These are phyloP conservation scores for Pleurotus cornucopiae DNA, from an alignment of 768 basidiomycete species.

Conservation along the genomic window DNA sequence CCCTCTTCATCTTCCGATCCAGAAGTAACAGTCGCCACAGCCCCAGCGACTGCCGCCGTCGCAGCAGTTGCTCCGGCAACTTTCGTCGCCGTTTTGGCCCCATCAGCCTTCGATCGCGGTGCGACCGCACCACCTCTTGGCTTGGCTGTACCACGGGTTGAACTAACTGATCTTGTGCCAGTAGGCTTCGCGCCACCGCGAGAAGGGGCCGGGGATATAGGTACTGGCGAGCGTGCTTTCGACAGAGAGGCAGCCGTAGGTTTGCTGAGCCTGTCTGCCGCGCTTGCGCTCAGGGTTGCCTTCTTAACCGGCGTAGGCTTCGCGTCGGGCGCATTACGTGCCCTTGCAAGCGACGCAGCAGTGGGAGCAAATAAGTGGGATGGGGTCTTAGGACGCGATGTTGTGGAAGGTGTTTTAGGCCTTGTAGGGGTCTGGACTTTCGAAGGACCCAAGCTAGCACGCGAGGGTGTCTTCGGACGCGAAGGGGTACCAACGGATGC, in stretches of 20 bases:
- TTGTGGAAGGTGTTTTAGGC: constrained; percentile 29
- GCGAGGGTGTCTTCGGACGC: constrained; percentile 12
- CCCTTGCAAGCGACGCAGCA: constrained; percentile 72
- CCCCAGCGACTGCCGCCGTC: constrained; percentile 16
- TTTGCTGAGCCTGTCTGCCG: constrained; percentile 68
- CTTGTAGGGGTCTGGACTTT: constrained; percentile 16
- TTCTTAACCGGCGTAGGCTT: constrained; percentile 51
- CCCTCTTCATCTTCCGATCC: neutral
- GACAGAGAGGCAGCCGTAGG: constrained; percentile 79
- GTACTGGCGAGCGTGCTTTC: constrained; percentile 44
- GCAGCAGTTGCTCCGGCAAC: constrained; percentile 16
- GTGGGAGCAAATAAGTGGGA: constrained; percentile 77
- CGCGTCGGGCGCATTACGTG: constrained; percentile 48
- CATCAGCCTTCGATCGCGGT: constrained; percentile 18
- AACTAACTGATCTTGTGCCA: constrained; percentile 20
- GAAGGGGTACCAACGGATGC: constrained; percentile 10
- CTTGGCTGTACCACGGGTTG: constrained; percentile 21
- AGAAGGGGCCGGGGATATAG: constrained; percentile 25
- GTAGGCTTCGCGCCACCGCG: constrained; percentile 20
- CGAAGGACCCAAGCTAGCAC: constrained; percentile 11
- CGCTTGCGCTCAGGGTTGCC: constrained; percentile 44
- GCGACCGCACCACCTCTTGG: constrained; percentile 12
- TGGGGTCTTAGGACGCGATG: constrained; percentile 55
- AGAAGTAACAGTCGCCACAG: constrained; percentile 13
- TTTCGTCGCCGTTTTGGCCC: neutral